Conservation (phyloP, 148 eudicot genomes). For the Diospyros lotus region DNA sequence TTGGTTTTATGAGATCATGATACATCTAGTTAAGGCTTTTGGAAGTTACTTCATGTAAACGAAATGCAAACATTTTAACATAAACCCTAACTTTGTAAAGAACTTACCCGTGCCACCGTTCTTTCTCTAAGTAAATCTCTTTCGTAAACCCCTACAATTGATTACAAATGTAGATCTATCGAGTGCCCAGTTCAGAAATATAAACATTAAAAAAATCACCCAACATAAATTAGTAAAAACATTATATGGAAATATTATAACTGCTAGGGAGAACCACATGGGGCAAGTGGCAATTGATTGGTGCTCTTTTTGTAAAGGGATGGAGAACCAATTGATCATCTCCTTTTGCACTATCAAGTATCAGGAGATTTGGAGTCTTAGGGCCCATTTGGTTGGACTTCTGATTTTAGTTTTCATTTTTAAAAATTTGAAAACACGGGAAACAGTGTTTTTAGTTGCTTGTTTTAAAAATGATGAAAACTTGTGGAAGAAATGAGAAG, state of each 20-base stretch:
- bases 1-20: not conserved
- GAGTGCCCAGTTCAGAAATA: not conserved
- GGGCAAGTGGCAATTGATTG: too few species aligned
- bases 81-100: not conserved
- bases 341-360: too few species aligned
- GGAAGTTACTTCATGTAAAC: constrained; percentile 1
- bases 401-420: too few species aligned
- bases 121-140: constrained; percentile 88
- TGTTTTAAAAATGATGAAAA: too few species aligned
- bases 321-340: too few species aligned
- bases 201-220: not conserved
- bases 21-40: not conserved
- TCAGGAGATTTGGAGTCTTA: too few species aligned
- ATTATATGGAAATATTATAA: not conserved
- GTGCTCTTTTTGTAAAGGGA: too few species aligned
- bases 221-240: not conserved
- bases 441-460: too few species aligned
- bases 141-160: constrained; percentile 85
- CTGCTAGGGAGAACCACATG: not conserved
- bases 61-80: not conserved
- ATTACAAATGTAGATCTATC: constrained; percentile 5
- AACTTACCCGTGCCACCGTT: constrained; percentile 94
- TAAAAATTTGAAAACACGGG: too few species aligned
- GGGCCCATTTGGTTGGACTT: too few species aligned
- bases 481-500: too few species aligned